Percentiles rank a stretch among this genome's conserved stretches.
These are phyloP conservation scores for Chrysanthemum lavandulifolium DNA, from an alignment of 129 eudicot genomes.

Conservation along the genomic window DNA sequence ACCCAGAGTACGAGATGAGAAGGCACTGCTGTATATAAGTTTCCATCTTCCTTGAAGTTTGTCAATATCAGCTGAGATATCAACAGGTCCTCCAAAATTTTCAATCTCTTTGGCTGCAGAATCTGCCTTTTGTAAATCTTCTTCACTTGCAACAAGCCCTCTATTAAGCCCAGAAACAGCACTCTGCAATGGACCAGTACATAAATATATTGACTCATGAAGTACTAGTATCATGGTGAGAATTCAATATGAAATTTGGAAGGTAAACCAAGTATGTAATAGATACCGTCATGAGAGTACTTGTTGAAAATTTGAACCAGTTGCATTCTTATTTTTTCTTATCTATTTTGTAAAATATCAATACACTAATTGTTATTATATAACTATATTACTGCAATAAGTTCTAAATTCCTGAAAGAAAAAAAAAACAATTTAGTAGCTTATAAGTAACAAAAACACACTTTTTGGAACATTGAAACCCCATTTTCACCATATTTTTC, in stretches of 20 bases:
- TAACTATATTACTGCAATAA: too few species aligned
- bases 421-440: too few species aligned
- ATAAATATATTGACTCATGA: not conserved
- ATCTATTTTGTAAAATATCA: too few species aligned
- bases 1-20: conserved; percentile 92
- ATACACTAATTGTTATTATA: too few species aligned
- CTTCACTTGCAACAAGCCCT: conserved; percentile 94
- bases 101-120: conserved; percentile 83
- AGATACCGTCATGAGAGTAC: not conserved
- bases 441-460: too few species aligned
- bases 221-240: not conserved
- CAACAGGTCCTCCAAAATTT: conserved; percentile 63
- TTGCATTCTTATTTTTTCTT: too few species aligned
- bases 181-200: conserved; percentile 55
- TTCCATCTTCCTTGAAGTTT: conserved; percentile 96
- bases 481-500: too few species aligned
- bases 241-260: not conserved
- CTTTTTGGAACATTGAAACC: too few species aligned
- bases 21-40: conserved; percentile 88
- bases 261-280: not conserved
- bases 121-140: conserved; percentile 82
- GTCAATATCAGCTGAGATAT: conserved; percentile 66
- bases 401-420: too few species aligned
- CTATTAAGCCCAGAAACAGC: conserved; percentile 86
- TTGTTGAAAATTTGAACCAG: too few species aligned